Evolutionary conservation across 2,329 filamentous ascomycete species (phyloP).

Genomic region (Trichoderma gracile): DNA sequence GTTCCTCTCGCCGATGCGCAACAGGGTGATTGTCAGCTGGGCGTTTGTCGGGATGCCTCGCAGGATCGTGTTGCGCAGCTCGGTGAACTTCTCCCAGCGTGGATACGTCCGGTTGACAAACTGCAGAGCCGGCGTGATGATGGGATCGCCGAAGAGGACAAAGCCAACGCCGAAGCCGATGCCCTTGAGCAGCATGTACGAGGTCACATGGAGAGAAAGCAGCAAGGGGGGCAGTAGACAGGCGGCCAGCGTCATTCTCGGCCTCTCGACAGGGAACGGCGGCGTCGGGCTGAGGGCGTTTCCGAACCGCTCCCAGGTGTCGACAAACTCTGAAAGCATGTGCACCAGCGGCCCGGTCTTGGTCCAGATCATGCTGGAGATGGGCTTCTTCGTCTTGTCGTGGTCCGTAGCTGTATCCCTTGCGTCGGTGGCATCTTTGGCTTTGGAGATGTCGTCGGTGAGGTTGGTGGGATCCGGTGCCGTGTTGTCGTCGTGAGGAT

Average conservation of each 20-base stretch:
- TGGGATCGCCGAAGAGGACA: constrained; percentile 76
- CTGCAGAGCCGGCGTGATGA: constrained; percentile 61
- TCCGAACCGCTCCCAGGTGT: constrained; percentile 54
- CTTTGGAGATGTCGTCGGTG: constrained; percentile 42
- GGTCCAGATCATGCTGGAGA: constrained; percentile 74
- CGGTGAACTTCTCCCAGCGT: constrained; percentile 72
- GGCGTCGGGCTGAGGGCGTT: constrained; percentile 63
- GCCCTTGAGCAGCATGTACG: constrained; percentile 65
- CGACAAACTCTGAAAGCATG: constrained; percentile 47
- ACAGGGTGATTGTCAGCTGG: constrained; percentile 76
- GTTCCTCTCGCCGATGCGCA: constrained; percentile 79
- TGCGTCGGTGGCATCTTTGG: constrained; percentile 49
- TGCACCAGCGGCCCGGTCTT: constrained; percentile 74
- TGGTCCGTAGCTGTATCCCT: constrained; percentile 46
- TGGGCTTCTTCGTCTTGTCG: constrained; percentile 77
- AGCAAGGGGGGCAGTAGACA: constrained; percentile 55
- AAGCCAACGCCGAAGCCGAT: constrained; percentile 69
- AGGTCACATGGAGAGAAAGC: constrained; percentile 53
- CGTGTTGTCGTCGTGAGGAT: constrained; percentile 54
- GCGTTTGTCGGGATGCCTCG: constrained; percentile 85
- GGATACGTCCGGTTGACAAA: constrained; percentile 65
- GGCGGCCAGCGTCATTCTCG: constrained; percentile 56
- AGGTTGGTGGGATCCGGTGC: constrained; percentile 53
- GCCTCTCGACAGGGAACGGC: constrained; percentile 58
- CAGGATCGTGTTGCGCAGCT: constrained; percentile 73